These are phyloP conservation scores for Skeletonema potamos DNA, from an alignment of 108 stramenopile genomes.

Conservation along the genomic window DNA sequence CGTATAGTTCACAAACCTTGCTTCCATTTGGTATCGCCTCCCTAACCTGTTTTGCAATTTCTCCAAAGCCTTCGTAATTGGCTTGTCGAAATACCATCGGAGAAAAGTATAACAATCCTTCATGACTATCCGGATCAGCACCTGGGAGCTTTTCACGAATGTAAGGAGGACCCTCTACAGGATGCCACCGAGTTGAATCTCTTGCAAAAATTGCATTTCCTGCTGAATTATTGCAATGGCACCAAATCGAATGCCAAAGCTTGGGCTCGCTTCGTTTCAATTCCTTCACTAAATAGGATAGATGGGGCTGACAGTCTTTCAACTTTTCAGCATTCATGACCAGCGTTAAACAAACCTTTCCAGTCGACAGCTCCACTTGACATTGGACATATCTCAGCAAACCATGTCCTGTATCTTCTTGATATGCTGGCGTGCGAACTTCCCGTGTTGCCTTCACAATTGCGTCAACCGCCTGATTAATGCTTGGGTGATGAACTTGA, in stretches of 20 bases:
- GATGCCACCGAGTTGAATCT: slow-evolving; percentile 71
- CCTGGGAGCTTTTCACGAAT: slow-evolving; percentile 73
- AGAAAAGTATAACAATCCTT: slow-evolving; percentile 79
- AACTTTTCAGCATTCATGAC: slow-evolving; percentile 86
- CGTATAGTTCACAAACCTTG: slow-evolving; percentile 91
- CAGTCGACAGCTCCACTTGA: slow-evolving; percentile 82
- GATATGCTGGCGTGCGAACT: slow-evolving; percentile 70
- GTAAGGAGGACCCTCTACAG: slow-evolving; percentile 68
- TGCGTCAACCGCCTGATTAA: slow-evolving; percentile 74
- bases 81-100: slow-evolving; percentile 94
- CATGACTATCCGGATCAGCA: slow-evolving; percentile 20
- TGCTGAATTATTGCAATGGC: slow-evolving; percentile 70
- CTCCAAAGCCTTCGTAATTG: slow-evolving; percentile 90
- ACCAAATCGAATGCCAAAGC: slow-evolving; percentile 87
- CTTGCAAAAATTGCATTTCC: slow-evolving; percentile 76
- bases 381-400: slow-evolving; percentile 79
- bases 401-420: slow-evolving; percentile 54
- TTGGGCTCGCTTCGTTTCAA: slow-evolving; percentile 48
- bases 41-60: slow-evolving; percentile 81
- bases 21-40: slow-evolving; percentile 62
- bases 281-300: slow-evolving; percentile 74
- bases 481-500: slow-evolving; percentile 92
- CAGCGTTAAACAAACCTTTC: slow-evolving; percentile 79
- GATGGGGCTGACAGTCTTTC: slow-evolving; percentile 70
- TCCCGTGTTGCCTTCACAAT: slow-evolving; percentile 57